Evolutionary conservation across 768 basidiomycete genomes (phyloP).

Genomic region (Leucogyrophana mollusca): DNA sequence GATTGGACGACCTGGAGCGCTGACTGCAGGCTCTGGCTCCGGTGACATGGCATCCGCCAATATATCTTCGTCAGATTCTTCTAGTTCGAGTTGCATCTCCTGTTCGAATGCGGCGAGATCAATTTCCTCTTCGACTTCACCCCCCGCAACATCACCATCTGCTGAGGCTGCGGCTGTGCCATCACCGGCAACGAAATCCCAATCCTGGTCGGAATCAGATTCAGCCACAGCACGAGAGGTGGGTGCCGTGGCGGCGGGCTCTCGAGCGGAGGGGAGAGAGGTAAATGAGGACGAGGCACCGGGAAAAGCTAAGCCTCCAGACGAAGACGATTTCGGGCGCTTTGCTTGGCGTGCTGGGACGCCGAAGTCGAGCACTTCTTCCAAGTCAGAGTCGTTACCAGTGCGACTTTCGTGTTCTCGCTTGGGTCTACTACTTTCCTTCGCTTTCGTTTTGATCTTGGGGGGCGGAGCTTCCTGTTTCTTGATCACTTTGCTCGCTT

Average conservation of each 20-base stretch:
- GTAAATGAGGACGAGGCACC: slow-evolving; percentile 26
- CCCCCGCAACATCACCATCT: slow-evolving; percentile 23
- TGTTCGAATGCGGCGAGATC: slow-evolving; percentile 33
- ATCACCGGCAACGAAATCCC: slow-evolving; percentile 43
- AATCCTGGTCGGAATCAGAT: slow-evolving; percentile 49
- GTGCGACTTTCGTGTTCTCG: slow-evolving; percentile 14
- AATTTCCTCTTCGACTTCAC: slow-evolving; percentile 26
- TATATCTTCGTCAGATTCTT: slow-evolving; percentile 51
- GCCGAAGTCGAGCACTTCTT: slow-evolving; percentile 50
- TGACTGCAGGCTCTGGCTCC: slow-evolving; percentile 27
- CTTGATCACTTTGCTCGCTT: slow-evolving; percentile 22
- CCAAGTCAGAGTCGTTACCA: slow-evolving; percentile 31
- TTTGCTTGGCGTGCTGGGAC: slow-evolving; percentile 40
- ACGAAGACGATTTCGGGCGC: slow-evolving; percentile 25
- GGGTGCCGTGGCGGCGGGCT: slow-evolving; percentile 19
- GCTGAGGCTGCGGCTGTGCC: slow-evolving; percentile 14
- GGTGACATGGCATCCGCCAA: slow-evolving; percentile 40
- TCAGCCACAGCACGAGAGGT: slow-evolving; percentile 32
- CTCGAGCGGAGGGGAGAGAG: slow-evolving; percentile 26
- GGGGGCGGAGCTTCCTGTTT: slow-evolving; percentile 15
- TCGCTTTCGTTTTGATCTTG: slow-evolving; percentile 20
- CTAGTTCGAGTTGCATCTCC: slow-evolving; percentile 35
- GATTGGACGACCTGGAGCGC: slow-evolving; percentile 36
- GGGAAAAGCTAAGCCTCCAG: slow-evolving; percentile 40
- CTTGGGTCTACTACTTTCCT: slow-evolving; percentile 20